Evolutionary conservation across 139 green algal species (phyloP).

Genomic region (Volvox reticuliferus): DNA sequence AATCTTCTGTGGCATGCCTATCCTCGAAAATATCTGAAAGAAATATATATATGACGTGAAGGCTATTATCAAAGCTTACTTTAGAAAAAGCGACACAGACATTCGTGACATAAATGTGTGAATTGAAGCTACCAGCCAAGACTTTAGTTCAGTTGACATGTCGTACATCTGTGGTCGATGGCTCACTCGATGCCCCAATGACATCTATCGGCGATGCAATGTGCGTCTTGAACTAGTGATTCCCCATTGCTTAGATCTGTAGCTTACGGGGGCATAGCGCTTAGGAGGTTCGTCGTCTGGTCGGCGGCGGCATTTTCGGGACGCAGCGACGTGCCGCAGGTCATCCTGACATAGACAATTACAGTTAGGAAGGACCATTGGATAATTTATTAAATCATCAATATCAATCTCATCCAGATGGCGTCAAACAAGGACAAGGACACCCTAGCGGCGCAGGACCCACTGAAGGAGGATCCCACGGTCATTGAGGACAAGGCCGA

Average conservation of each 20-base stretch:
- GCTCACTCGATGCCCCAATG: no score
- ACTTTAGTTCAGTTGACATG: not conserved
- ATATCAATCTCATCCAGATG: conserved; percentile 1
- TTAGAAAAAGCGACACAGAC: no score
- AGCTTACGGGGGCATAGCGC: conserved; percentile 4
- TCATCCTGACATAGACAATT: not conserved
- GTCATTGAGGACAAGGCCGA: conserved; percentile 9
- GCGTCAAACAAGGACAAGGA: conserved; percentile 32
- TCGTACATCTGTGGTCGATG: not conserved
- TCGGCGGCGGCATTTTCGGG: conserved; percentile 25
- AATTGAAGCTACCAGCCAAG: no score
- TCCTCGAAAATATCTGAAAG: no score
- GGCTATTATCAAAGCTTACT: no score
- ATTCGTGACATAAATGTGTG: no score
- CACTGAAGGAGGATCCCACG: conserved; percentile 35
- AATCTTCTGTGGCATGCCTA: no score
- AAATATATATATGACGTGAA: no score
- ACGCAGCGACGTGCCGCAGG: not conserved
- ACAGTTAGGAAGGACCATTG: not conserved
- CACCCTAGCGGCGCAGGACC: not conserved
- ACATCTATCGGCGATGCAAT: not conserved
- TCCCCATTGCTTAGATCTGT: not conserved
- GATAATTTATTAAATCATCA: not conserved
- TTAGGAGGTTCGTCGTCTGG: not conserved
- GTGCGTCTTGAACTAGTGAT: not conserved